A percentile compares a stretch with the other conserved stretches of the same genome.
Conservation (phyloP, 306 rosid genomes). For the Trifolium pratense region DNA sequence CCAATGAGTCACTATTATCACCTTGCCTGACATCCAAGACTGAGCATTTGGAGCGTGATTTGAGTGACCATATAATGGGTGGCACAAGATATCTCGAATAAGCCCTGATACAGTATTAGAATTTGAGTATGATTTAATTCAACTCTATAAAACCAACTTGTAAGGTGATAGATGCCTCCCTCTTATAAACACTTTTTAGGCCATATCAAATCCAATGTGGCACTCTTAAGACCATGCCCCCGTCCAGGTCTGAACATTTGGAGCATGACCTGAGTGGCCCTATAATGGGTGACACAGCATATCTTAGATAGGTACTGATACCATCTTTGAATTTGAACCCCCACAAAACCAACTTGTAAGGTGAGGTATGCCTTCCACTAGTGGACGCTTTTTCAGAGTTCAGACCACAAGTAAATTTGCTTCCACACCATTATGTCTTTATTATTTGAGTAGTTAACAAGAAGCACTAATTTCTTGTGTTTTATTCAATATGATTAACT, state of each 20-base stretch:
- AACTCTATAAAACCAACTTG: neutral
- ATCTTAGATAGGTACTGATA: neutral
- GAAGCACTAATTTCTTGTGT: slow-evolving; percentile 21
- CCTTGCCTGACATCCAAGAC: too few relatives aligned
- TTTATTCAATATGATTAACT: slow-evolving; percentile 25
- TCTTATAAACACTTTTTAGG: neutral
- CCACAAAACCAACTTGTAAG: neutral
- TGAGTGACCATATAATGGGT: neutral
- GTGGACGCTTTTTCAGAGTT: neutral
- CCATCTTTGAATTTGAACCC: neutral
- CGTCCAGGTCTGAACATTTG: neutral
- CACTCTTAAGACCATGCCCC: neutral
- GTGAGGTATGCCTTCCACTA: neutral
- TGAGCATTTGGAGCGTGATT: neutral
- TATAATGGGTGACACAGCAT: neutral
- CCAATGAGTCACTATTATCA: too few relatives aligned
- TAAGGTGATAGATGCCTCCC: neutral
- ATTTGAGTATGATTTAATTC: neutral
- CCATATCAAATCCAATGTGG: neutral
- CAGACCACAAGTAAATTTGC: neutral
- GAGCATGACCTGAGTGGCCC: neutral
- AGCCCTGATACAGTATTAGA: neutral
- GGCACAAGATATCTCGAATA: neutral
- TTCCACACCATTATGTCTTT: slow-evolving; percentile 18
- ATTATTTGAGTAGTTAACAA: slow-evolving; percentile 28